Conservation (phyloP, 164 flowering plant genomes). For the Annona cherimola region DNA sequence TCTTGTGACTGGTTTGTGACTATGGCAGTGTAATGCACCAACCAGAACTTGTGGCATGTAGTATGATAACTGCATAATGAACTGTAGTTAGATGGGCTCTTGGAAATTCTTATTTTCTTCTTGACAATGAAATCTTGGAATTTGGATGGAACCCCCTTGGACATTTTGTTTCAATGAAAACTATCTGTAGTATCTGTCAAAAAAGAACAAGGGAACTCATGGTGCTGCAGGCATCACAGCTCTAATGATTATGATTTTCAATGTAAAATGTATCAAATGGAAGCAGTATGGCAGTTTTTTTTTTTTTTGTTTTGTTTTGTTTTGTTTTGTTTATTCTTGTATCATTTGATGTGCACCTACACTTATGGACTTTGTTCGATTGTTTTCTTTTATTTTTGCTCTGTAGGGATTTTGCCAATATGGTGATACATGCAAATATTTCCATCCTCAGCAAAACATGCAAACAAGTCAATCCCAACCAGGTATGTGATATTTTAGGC, state of each 20-base stretch:
- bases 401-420: conserved; percentile 67
- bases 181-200: background rate
- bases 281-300: too few relatives aligned
- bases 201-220: background rate
- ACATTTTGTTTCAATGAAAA: background rate
- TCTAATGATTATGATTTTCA: too few relatives aligned
- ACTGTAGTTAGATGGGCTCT: background rate
- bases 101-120: background rate
- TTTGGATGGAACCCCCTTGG: background rate
- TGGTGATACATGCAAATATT: conserved; percentile 77
- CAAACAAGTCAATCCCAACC: conserved; percentile 21
- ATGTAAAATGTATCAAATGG: too few relatives aligned
- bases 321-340: too few relatives aligned
- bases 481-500: conserved; percentile 19
- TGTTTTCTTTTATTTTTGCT: conserved; percentile 1
- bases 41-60: background rate
- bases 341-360: too few relatives aligned
- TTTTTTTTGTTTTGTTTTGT: too few relatives aligned
- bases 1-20: background rate
- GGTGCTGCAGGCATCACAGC: background rate
- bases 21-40: background rate
- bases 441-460: conserved; percentile 53
- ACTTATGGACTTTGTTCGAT: background rate
- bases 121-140: background rate
- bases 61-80: background rate